These are phyloP conservation scores for Dianthus caryophyllus DNA, from an alignment of 148 eudicot genomes.

Conservation along the genomic window DNA sequence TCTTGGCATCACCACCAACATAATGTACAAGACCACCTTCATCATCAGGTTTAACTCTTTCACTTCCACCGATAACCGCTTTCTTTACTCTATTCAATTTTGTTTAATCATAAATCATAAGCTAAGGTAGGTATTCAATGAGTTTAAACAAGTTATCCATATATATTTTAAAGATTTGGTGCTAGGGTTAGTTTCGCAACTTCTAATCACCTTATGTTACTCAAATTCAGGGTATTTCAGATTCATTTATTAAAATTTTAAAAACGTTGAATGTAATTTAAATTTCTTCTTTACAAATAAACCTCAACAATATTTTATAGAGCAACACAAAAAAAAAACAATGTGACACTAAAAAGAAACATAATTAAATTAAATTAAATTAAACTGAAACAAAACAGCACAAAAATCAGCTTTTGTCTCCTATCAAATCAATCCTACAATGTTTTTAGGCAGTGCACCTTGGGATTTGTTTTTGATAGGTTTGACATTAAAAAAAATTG, in stretches of 20 bases:
- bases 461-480: slow-evolving; percentile 25
- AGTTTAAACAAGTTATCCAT: too few species aligned
- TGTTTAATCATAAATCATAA: too few species aligned
- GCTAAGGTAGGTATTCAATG: too few species aligned
- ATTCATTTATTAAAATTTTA: too few species aligned
- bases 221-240: too few species aligned
- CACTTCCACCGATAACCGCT: not conserved
- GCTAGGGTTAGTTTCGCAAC: not conserved
- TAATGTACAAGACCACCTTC: slow-evolving; percentile 6
- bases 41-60: slow-evolving; percentile 17
- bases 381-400: not conserved
- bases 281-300: too few species aligned
- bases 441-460: slow-evolving; percentile 2
- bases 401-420: slow-evolving; percentile 9
- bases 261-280: too few species aligned
- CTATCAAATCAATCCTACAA: not conserved
- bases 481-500: slow-evolving; percentile 14
- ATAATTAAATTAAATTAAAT: too few species aligned
- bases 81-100: too few species aligned
- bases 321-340: too few species aligned
- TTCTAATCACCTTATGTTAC: too few species aligned
- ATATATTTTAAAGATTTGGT: not conserved
- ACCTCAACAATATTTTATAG: too few species aligned
- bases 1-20: slow-evolving; percentile 27
- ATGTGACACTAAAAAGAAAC: not conserved